A percentile compares a stretch with the other conserved stretches of the same genome.
These are phyloP conservation scores for Kazachstania africana DNA, from an alignment of 805 yeast species.

Conservation along the genomic window DNA sequence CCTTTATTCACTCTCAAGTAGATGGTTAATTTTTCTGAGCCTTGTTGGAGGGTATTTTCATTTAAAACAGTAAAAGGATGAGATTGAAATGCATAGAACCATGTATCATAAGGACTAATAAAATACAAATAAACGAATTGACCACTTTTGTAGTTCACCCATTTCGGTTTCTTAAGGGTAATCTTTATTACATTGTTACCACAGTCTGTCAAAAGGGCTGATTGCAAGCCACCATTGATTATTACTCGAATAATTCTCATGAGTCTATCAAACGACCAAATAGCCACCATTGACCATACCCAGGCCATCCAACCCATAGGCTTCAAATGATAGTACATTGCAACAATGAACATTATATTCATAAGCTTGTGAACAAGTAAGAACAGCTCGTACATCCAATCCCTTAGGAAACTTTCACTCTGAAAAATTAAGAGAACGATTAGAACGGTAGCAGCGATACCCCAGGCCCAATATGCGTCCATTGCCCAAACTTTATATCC, in stretches of 20 bases:
- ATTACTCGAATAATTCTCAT: constrained; percentile 33
- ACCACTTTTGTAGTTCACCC: constrained; percentile 44
- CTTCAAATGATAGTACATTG: constrained; percentile 47
- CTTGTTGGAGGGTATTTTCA: constrained; percentile 26
- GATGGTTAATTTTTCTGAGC: constrained; percentile 23
- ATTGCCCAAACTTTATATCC: constrained; percentile 31
- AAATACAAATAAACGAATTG: constrained; percentile 47
- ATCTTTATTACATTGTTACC: constrained; percentile 31
- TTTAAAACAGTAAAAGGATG: constrained; percentile 60
- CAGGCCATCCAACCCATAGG: constrained; percentile 43
- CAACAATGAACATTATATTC: constrained; percentile 40
- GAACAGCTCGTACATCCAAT: constrained; percentile 47
- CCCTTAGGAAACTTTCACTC: constrained; percentile 41
- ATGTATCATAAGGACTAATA: constrained; percentile 38
- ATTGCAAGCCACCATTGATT: constrained; percentile 18
- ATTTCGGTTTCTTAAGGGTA: constrained; percentile 30
- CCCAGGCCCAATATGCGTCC: constrained; percentile 38
- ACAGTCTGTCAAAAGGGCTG: constrained; percentile 16
- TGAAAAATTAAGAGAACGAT: constrained; percentile 36
- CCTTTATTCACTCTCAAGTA: constrained; percentile 48
- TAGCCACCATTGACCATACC: constrained; percentile 31
- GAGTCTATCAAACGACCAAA: constrained; percentile 43
- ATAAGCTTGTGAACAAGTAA: constrained; percentile 44
- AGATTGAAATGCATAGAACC: constrained; percentile 39
- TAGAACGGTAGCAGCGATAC: constrained; percentile 34